These are phyloP conservation scores for Pezicula rhizophila DNA, from an alignment of 2,329 filamentous ascomycete genomes.

Conservation along the genomic window DNA sequence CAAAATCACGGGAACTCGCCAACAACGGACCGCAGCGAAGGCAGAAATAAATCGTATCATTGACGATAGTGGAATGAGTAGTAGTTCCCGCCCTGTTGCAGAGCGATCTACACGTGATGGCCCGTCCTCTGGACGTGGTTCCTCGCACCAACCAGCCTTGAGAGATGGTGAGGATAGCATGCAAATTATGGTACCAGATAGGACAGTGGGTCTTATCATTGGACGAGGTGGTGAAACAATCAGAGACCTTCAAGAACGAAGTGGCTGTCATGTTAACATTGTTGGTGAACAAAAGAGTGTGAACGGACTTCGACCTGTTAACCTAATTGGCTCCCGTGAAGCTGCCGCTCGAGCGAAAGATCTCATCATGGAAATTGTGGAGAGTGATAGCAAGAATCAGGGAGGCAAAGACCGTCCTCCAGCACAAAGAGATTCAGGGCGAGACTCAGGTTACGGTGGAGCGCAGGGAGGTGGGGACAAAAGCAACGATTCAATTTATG, in stretches of 20 bases:
- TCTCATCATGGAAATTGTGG: conserved; percentile 87
- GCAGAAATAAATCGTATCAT: conserved; percentile 82
- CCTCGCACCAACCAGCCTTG: conserved; percentile 41
- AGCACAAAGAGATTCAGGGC: conserved; percentile 38
- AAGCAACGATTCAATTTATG: conserved; percentile 74
- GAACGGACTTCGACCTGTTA: conserved; percentile 83
- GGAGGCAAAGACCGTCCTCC: conserved; percentile 28
- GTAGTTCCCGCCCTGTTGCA: conserved; percentile 38
- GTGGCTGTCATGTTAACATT: conserved; percentile 93
- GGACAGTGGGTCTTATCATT: conserved; percentile 88
- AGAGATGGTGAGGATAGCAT: conserved; percentile 79
- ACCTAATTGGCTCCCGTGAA: conserved; percentile 74
- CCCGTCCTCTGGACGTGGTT: conserved; percentile 18
- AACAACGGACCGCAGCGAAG: conserved; percentile 71
- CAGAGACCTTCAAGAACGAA: conserved; percentile 82
- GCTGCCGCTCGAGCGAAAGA: conserved; percentile 76
- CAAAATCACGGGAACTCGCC: conserved; percentile 71
- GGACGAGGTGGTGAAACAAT: conserved; percentile 92
- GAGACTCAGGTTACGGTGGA: conserved; percentile 35
- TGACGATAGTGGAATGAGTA: conserved; percentile 69
- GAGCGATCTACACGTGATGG: conserved; percentile 30
- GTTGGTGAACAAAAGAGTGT: conserved; percentile 89
- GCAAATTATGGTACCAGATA: conserved; percentile 92
- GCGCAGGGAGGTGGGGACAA: conserved; percentile 50
- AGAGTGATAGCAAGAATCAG: conserved; percentile 67